Conservation (phyloP, 495 filamentous ascomycete genomes). For the Xylaria palmicola region DNA sequence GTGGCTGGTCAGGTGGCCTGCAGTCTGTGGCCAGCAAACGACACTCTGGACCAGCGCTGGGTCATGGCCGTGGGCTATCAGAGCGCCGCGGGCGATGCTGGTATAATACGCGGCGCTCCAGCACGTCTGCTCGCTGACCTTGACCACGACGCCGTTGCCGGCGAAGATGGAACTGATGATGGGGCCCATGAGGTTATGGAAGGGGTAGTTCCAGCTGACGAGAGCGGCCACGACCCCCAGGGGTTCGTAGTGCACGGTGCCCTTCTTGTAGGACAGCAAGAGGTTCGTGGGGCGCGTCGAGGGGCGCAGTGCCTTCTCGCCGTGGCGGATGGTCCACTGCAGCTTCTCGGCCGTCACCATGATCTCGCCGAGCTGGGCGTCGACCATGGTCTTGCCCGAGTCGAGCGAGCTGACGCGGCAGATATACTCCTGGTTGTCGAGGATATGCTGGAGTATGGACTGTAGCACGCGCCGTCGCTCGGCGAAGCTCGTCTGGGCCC, state of each 20-base stretch:
- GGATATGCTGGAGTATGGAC: slow-evolving; percentile 76
- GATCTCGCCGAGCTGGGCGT: slow-evolving; percentile 91
- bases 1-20: slow-evolving; percentile 81
- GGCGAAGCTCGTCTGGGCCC: slow-evolving; percentile 75
- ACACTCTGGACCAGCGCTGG: slow-evolving; percentile 80
- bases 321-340: slow-evolving; percentile 89
- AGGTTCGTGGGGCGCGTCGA: slow-evolving; percentile 76
- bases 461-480: slow-evolving; percentile 78
- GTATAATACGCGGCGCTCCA: slow-evolving; percentile 85
- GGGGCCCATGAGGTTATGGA: slow-evolving; percentile 92
- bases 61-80: slow-evolving; percentile 80
- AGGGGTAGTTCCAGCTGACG: slow-evolving; percentile 95
- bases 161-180: slow-evolving; percentile 88
- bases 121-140: slow-evolving; percentile 88
- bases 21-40: slow-evolving; percentile 81
- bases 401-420: slow-evolving; percentile 85
- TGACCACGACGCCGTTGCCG: slow-evolving; percentile 90
- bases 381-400: slow-evolving; percentile 95
- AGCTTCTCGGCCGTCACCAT: slow-evolving; percentile 92
- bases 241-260: slow-evolving; percentile 87
- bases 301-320: slow-evolving; percentile 75
- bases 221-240: slow-evolving; percentile 89
- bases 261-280: slow-evolving; percentile 93
- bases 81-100: slow-evolving; percentile 71
- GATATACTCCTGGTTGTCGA: slow-evolving; percentile 88